A percentile compares a stretch with the other conserved stretches of the same genome.
phyloP scores from a whole-genome alignment of 305 asterid species.

The Fraxinus greggii region DNA sequence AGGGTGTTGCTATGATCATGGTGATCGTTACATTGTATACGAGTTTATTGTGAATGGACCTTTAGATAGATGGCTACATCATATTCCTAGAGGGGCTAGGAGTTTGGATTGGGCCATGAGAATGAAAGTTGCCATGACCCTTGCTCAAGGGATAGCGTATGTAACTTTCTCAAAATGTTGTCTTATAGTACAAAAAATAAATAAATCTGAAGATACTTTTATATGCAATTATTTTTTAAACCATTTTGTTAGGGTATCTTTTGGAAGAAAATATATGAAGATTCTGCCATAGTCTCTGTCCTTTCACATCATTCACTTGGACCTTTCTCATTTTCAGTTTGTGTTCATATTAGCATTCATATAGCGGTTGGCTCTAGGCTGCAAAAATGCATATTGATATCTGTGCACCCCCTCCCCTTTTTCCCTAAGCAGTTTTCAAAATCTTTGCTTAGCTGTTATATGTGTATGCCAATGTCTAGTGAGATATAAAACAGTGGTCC shows the following conservation, averaged over 20 bases:
- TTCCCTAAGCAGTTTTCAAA: conserved; percentile 1
- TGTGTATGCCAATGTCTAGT: background rate
- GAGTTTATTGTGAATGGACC: conserved; percentile 90
- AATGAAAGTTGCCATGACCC: conserved; percentile 91
- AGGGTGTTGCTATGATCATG: conserved; percentile 95
- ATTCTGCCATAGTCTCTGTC: background rate
- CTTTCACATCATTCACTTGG: background rate
- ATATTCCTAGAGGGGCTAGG: conserved; percentile 89
- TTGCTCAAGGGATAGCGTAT: conserved; percentile 98
- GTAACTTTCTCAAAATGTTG: conserved; percentile 27
- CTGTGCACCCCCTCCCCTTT: background rate
- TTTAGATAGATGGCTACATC: conserved; percentile 92
- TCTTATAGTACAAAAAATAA: background rate
- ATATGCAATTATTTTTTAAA: background rate
- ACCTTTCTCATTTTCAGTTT: background rate
- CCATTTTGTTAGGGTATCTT: background rate
- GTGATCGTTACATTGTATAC: conserved; percentile 85
- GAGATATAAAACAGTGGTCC: background rate
- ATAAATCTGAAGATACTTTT: background rate
- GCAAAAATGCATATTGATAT: background rate
- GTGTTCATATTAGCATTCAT: background rate
- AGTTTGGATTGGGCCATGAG: conserved; percentile 93
- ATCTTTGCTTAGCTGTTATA: background rate
- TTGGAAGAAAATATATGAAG: background rate
- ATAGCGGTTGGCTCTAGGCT: background rate